phyloP scores from a whole-genome alignment of 2,329 filamentous ascomycete species.

The Rhynchosporium graminicola region DNA sequence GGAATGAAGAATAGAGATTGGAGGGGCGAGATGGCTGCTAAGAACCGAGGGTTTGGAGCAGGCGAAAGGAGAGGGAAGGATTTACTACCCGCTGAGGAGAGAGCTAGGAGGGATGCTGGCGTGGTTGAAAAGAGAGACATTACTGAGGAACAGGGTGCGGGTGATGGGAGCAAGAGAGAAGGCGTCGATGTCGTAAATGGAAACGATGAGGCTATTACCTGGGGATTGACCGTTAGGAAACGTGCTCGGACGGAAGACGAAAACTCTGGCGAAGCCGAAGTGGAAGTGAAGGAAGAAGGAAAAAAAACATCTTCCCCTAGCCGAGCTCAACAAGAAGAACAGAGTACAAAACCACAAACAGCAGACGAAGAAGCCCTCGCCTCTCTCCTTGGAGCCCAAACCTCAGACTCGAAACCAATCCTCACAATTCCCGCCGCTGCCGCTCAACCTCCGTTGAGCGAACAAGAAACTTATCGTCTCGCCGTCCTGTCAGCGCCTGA shows the following conservation, averaged over 20 bases:
- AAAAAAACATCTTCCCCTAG: slow-evolving; percentile 14
- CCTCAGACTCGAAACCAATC: slow-evolving; percentile 48
- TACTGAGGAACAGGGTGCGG: slow-evolving; percentile 36
- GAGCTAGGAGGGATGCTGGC: slow-evolving; percentile 30
- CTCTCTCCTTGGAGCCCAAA: slow-evolving; percentile 62
- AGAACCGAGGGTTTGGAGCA: slow-evolving; percentile 40
- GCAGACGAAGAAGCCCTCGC: slow-evolving; percentile 68
- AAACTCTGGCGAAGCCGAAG: slow-evolving; percentile 19
- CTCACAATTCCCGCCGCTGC: slow-evolving; percentile 51
- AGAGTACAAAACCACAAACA: slow-evolving; percentile 40
- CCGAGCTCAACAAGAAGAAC: slow-evolving; percentile 14
- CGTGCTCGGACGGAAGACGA: slow-evolving; percentile 35
- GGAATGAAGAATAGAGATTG: slow-evolving; percentile 62
- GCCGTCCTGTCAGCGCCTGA: slow-evolving; percentile 75
- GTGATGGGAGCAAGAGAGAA: slow-evolving; percentile 38
- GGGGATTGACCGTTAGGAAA: slow-evolving; percentile 52
- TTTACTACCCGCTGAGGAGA: slow-evolving; percentile 54
- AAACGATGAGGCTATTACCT: slow-evolving; percentile 40
- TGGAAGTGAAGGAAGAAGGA: slow-evolving; percentile 14
- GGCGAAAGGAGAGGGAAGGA: slow-evolving; percentile 47
- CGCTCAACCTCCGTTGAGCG: slow-evolving; percentile 44
- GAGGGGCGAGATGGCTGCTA: slow-evolving; percentile 53
- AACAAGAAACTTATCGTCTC: slow-evolving; percentile 67
- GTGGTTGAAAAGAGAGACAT: slow-evolving; percentile 28
- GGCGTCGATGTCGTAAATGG: slow-evolving; percentile 53